Evolutionary conservation across 2,329 filamentous ascomycete species (phyloP), one percentile per base, ranked within the genome.

Genomic region (Dendryphion nanum): DNA sequence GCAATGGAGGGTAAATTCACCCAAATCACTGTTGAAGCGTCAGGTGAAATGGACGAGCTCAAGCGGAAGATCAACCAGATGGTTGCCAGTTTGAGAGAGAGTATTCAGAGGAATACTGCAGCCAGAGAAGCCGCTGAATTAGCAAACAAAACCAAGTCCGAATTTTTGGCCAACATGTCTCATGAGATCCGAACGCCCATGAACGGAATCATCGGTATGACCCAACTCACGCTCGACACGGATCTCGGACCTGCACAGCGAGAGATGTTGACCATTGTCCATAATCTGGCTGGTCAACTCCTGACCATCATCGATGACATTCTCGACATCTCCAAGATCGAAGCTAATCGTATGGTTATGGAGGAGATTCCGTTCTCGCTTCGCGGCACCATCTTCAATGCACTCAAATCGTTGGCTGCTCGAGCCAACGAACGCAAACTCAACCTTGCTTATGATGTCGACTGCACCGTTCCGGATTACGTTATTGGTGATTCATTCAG

Each of bases 61-160:
- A 98, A 98, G 71, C 83, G 90, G 57, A 97, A 97, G 76, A 97
- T 98, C 77, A 98, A 97, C 65, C 88, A 94, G 72, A 98, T 98
- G 93, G 90, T 97, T 37, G 93, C 87, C 63, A 95, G 95, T 62
- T 72, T 98, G 46, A 78, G 91, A 52, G 93, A 97, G 69, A 94
- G 87, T 75, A 96, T 98, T 52, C 90, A 97, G 66, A 83, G 89
- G 64, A 98, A 97, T 64, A 96, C 90, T 3, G 88, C 90, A 50
- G 93, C 93, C 40, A 86, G 93, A 67, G 91, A 97, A 68, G 90
- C 91, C 32, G 93, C 93, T 57, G 93, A 98, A 65, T 74, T 96
- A 63, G 93, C 93, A 47, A 97, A 96, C 74, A 91, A 94, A 70
- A 97, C 91, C 29, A 98, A 98, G 63, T 96, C 91, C 7, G 93